Base-by-base conservation (phyloP, 257 asterid genomes). In the Ocimum tenuiflorum region DNA sequence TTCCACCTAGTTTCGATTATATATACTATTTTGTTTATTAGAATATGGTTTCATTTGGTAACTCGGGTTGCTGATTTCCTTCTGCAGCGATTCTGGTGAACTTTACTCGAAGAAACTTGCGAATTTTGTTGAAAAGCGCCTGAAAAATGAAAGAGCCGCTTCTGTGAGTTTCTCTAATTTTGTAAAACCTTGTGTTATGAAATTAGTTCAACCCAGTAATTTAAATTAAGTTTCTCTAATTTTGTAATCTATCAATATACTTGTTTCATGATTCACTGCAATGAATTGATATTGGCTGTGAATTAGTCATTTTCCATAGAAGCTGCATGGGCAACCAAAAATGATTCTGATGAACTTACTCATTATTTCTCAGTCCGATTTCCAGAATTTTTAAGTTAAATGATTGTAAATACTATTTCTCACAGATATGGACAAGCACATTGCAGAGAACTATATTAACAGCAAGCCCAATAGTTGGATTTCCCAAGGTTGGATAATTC, bases 371-470 rank as follows among this genome's bases (percentile, higher is more conserved):
- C 31, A 14, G 50, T 29, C 33, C 54, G 49, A 36, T 63, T 29
- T 70, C 54, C 64, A 4, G 19, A 45, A 19, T 66, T 73, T 12
- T 33, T 54, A n/a, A 41, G 62, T 62, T 56, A 45, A 51, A 19
- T 62, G 54, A 22, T 71, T 60, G 41, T 68, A 7, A 50, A 14
- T 53, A 69, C 17, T 57, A 61, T 65, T 72, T 78, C 65, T 61
- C 66, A 17, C 79, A 94, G 97, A 88, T 94, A 83, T 94, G 99
- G 99, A 94, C 99, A 60, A 94, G 99, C 87, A 94, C 99, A 15
- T 65, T 94, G 89, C 99, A 90, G 84, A 94, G 99, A 78, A 83
- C 99, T 52, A 83, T 94, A 69, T 56, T 94, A 81, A 85, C 95
- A 42, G 99, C 96, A 65, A 73, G 79, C 59, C 88, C 96, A 22